Conservation (phyloP, 2,329 filamentous ascomycete species). For the Fusarium subtropicale region DNA sequence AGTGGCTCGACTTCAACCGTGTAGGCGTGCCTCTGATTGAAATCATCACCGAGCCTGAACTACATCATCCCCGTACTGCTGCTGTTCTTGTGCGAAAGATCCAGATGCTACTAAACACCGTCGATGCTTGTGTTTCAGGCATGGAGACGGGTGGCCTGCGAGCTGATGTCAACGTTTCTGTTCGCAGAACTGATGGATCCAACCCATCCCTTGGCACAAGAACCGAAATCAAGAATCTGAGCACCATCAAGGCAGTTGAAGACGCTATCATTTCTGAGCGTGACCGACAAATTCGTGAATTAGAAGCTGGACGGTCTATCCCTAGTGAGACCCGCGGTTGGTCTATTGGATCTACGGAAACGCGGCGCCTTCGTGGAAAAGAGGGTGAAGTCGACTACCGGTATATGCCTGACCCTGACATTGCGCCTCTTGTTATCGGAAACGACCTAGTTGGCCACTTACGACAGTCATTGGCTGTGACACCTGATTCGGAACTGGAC, state of each 20-base stretch:
- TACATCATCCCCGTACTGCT: constrained; percentile 87
- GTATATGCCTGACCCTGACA: constrained; percentile 97
- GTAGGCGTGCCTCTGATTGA: constrained; percentile 92
- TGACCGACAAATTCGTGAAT: constrained; percentile 83
- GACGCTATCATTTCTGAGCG: constrained; percentile 93
- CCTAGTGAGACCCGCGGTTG: constrained; percentile 93
- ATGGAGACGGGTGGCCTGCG: constrained; percentile 94
- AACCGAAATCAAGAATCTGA: constrained; percentile 97
- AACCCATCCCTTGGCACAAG: constrained; percentile 75
- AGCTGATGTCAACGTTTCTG: constrained; percentile 95
- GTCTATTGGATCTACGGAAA: constrained; percentile 86
- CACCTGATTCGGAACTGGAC: constrained; percentile 77
- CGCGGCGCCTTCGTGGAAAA: constrained; percentile 85
- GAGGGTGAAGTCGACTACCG: constrained; percentile 98
- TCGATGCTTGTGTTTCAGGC: constrained; percentile 87
- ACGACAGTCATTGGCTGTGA: constrained; percentile 69
- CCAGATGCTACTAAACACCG: constrained; percentile 80
- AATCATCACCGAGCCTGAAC: constrained; percentile 91
- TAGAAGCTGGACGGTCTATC: constrained; percentile 79
- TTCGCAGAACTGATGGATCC: constrained; percentile 68
- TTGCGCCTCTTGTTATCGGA: constrained; percentile 82
- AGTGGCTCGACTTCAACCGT: constrained; percentile 93
- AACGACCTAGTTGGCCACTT: constrained; percentile 75
- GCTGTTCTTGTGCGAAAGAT: constrained; percentile 91
- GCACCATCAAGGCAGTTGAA: constrained; percentile 93